Percentiles rank a stretch among this genome's conserved stretches.
These are phyloP conservation scores for Aciculosporium take DNA, from an alignment of 2,329 filamentous ascomycete genomes.

Conservation along the genomic window DNA sequence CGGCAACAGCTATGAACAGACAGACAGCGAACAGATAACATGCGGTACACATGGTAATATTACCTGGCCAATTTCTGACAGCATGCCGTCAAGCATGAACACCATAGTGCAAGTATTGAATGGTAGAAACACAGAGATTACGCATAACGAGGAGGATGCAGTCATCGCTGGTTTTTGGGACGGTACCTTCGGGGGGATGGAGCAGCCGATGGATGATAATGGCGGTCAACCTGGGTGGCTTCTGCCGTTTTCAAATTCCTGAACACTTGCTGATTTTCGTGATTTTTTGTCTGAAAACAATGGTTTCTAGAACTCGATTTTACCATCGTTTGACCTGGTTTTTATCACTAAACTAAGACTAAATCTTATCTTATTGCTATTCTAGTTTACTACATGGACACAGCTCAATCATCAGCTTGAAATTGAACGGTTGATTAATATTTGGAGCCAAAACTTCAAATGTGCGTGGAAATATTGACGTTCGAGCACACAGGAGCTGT, in stretches of 20 bases:
- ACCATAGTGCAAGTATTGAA: background rate
- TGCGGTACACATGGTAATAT: background rate
- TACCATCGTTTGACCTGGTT: background rate
- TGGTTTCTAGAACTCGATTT: background rate
- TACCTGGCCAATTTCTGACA: background rate
- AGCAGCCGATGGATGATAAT: background rate
- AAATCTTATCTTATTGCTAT: background rate
- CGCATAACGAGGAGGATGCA: background rate
- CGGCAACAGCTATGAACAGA: background rate
- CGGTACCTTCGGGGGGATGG: background rate
- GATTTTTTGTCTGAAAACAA: background rate
- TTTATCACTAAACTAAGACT: background rate
- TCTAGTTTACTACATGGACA: background rate
- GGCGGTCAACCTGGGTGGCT: background rate
- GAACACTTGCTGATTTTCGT: background rate
- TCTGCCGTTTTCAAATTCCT: background rate
- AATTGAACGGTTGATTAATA: background rate
- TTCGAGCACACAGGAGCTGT: background rate
- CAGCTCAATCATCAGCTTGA: background rate
- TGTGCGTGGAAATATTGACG: background rate
- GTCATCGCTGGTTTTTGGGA: background rate
- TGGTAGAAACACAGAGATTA: background rate
- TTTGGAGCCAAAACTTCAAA: background rate
- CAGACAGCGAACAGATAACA: background rate
- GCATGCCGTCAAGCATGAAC: background rate